Evolutionary conservation across 306 rosid species (phyloP), one percentile per base, ranked within the genome.

Genomic region (Vigna hirtella): DNA sequence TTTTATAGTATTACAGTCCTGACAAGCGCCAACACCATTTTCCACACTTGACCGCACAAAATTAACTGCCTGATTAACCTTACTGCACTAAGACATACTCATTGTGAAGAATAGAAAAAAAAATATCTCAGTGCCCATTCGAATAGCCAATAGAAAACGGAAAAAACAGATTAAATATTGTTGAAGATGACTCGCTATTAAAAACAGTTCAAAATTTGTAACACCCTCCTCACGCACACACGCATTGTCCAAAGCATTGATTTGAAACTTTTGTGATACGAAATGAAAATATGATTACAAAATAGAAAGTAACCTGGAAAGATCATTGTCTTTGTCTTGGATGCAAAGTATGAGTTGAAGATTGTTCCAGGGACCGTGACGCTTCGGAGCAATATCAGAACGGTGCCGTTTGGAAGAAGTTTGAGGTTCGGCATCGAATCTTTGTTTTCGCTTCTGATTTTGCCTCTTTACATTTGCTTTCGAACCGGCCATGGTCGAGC

Each of bases 301-400:
- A 9, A 8, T 5, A 45, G 74, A 79, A 43, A 82, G 81, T 51
- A 76, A 95, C 98, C 89, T 89, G 64, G 86, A 85, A 79, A 85
- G 72, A 66, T 91, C 86, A 53, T 83, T 61, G 8, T 85, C 71
- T 78, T 84, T 87, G 82, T 89, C 85, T 87, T 88, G 93, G 75
- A 95, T 73, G 76, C 80, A 79, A 20, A 86, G 70, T 62, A 95
- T 83, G 77, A 95, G 82, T 56, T 88, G 85, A 81, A 95, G 90
- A 80, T 88, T 92, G 76, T 77, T 88, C 97, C 98, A 92, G 9
- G 93, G 90, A 45, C 43, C 15, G 2, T 6, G 59, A 70, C 15
- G 66, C 51, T 81, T 79, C 66, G 57, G 75, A 61, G 80, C 24
- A 61, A 47, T 52, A 48, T n/a, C 74, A 6, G 51, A n/a, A 47